Percentiles rank a stretch among this genome's conserved stretches.
These are phyloP conservation scores for Passiflora organensis DNA, from an alignment of 345 rosid species.

Conservation along the genomic window DNA sequence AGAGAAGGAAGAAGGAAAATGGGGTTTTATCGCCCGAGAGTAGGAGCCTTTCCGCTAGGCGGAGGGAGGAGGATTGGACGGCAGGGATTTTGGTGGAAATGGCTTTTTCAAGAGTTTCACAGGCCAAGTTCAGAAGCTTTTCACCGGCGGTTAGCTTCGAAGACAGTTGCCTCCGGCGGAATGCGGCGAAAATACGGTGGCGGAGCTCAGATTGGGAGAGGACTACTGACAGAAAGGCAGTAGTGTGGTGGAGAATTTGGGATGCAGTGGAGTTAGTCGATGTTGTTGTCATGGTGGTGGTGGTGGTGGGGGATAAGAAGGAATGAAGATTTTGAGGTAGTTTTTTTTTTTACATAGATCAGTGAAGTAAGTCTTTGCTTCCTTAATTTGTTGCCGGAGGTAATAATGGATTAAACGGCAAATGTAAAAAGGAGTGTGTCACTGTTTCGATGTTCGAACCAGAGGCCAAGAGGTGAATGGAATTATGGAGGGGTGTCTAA, in stretches of 20 bases:
- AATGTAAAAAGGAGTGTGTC: not conserved
- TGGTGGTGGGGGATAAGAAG: not conserved
- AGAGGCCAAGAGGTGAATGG: not conserved
- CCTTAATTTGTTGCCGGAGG: not conserved
- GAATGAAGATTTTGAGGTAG: not conserved
- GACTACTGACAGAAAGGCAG: conserved; percentile 33
- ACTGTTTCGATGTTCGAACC: not conserved
- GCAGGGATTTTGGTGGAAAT: conserved; percentile 3
- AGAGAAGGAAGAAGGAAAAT: conserved; percentile 44
- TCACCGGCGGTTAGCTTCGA: conserved; percentile 20
- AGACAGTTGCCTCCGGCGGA: conserved; percentile 23
- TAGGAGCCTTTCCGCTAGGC: conserved; percentile 42
- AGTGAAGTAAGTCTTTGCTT: not conserved
- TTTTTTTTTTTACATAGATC: not conserved
- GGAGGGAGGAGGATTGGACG: conserved; percentile 30
- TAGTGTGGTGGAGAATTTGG: conserved; percentile 38
- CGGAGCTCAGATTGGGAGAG: conserved; percentile 44
- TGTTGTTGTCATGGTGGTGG: conserved; percentile 2
- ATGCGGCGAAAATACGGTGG: conserved; percentile 30
- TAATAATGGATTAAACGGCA: conserved; percentile 1
- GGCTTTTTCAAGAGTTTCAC: conserved; percentile 44
- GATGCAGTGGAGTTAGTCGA: conserved; percentile 15
- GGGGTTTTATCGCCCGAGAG: conserved; percentile 31
- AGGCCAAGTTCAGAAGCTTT: conserved; percentile 36
- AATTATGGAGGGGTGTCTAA: conserved; percentile 4